These are phyloP conservation scores for Ephemerocybe angulata DNA, from an alignment of 768 basidiomycete species.

Conservation along the genomic window DNA sequence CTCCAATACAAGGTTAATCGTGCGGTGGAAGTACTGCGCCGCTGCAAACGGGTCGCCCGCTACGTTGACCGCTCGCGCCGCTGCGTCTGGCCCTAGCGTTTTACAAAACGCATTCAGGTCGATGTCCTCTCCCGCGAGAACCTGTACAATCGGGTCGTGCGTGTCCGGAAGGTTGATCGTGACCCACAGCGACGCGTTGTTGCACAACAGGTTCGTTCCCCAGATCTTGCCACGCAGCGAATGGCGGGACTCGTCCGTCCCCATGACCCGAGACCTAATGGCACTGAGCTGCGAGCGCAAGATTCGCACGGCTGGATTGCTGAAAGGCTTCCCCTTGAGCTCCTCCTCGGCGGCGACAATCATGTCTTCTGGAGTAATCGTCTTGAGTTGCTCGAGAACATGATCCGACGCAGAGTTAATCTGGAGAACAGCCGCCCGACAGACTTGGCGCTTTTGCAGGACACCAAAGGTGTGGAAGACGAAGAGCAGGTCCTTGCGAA, in stretches of 20 bases:
- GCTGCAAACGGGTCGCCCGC: constrained; percentile 39
- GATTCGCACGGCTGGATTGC: constrained; percentile 22
- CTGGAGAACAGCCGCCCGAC: constrained; percentile 24
- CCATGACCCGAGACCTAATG: constrained; percentile 20
- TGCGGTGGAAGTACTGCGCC: constrained; percentile 37
- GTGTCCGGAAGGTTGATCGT: constrained; percentile 41
- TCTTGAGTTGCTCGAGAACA: constrained; percentile 15
- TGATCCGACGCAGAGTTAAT: constrained; percentile 24
- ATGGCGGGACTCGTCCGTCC: constrained; percentile 29
- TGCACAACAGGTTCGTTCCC: constrained; percentile 25
- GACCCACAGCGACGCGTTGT: constrained; percentile 37
- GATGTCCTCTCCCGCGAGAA: constrained; percentile 40
- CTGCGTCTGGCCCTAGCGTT: constrained; percentile 20
- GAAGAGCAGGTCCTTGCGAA: constrained; percentile 25
- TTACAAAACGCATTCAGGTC: constrained; percentile 36
- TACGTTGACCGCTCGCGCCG: constrained; percentile 22
- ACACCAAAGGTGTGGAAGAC: constrained; percentile 29
- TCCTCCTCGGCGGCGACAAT: constrained; percentile 34
- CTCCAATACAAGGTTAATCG: constrained; percentile 28
- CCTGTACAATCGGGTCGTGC: constrained; percentile 42
- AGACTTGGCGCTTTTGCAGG: constrained; percentile 24
- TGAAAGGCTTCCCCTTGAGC: constrained; percentile 9
- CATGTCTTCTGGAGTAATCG: constrained; percentile 28
- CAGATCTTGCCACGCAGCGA: constrained; percentile 31
- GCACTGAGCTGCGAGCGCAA: constrained; percentile 25